Evolutionary conservation across 2,329 filamentous ascomycete genomes (phyloP), one percentile per base, ranked within the genome.

Genomic region (Chaetothyriales sp.): DNA sequence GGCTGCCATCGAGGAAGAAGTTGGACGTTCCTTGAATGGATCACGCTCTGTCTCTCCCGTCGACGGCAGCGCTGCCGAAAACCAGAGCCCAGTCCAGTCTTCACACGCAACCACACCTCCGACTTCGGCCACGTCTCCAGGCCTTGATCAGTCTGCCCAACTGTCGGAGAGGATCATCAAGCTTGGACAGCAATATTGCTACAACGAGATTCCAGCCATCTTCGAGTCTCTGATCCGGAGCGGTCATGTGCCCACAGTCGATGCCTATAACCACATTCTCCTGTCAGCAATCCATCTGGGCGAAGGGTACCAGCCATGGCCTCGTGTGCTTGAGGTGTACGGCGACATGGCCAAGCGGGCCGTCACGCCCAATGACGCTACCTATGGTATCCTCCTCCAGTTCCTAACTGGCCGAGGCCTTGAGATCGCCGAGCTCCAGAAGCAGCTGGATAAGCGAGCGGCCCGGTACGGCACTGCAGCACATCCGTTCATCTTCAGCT

Each of bases 291-390:
- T 95, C 55, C 77, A 86, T 59, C 77, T 95, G 18, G 86, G 89
- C 6, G 82, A 86, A 65, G 84, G 82, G 66, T 83, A 84, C 49
- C 84, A 93, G 69, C 80, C 92, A 49, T 86, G 94, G 12, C 83
- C 87, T 55, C 94, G 94, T 71, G 88, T 87, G 4, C 76, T 96
- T 49, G 89, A 95, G 70, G 85, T 98, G 49, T 98, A 96, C 66
- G 84, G 88, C 15, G 89, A 96, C 65, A 96, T 98, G 92, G 80
- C 95, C 59, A 81, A 83, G 57, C 84, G 89, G 57, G 83, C 83
- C 59, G 82, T 96, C 20, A 71, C 77, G 18, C 89, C 90, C 6
- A 83, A 95, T 64, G 80, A 81, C 49, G 79, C 84, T 51, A 96
- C 90, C 0, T 96, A 94, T 68, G 81, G 87, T 63, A 88, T 88